Conservation (phyloP, 768 basidiomycete genomes). For the Gloeostereum incarnatum region DNA sequence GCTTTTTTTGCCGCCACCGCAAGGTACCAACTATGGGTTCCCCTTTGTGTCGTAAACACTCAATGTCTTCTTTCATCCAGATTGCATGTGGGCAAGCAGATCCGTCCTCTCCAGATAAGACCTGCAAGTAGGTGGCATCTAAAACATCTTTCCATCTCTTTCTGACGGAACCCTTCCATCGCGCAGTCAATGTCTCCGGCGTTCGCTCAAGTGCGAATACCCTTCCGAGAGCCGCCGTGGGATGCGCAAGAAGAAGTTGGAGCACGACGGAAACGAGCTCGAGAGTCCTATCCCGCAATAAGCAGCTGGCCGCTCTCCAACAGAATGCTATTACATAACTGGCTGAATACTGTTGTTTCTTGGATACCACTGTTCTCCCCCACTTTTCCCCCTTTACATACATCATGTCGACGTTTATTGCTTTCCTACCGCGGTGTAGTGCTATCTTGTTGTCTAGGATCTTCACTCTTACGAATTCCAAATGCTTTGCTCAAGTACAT, state of each 20-base stretch:
- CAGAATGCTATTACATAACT: no score
- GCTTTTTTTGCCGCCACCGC: constrained; percentile 25
- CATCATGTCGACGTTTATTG: no score
- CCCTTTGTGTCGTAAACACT: no score
- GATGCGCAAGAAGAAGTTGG: constrained; percentile 43
- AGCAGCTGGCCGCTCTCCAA: background rate
- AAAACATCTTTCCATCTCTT: background rate
- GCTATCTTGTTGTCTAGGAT: no score
- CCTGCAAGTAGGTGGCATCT: constrained; percentile 26
- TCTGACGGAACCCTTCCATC: constrained; percentile 7
- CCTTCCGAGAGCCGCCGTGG: constrained; percentile 64
- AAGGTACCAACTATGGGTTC: no score
- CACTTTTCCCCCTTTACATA: no score
- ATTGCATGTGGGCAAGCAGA: constrained; percentile 28
- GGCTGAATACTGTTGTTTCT: background rate
- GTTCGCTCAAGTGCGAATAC: constrained; percentile 63
- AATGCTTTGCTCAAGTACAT: no score
- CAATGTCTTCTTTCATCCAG: no score
- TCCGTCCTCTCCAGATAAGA: constrained; percentile 24
- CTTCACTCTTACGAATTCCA: no score
- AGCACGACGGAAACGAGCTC: constrained; percentile 1
- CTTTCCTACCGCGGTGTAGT: no score
- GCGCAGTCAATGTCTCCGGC: constrained; percentile 62
- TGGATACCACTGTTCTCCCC: constrained; percentile 1
- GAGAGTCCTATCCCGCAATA: background rate